These are phyloP conservation scores for Gossypioides kirkii DNA, from an alignment of 345 rosid genomes.

Conservation along the genomic window DNA sequence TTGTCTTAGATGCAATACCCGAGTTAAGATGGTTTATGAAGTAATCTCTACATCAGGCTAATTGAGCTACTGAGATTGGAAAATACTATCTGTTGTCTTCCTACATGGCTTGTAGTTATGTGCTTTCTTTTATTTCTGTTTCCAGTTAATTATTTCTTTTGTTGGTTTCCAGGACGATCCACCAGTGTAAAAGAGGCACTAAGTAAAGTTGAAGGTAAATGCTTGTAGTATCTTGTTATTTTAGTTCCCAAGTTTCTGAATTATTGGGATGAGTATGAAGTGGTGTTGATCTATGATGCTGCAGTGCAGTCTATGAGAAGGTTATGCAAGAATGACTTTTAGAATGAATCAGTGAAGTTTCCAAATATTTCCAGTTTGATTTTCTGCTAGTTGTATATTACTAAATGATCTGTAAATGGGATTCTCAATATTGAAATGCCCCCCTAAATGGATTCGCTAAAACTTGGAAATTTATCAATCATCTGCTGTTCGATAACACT, in stretches of 20 bases:
- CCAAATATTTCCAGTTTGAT: background rate
- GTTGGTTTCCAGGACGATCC: conserved; percentile 31
- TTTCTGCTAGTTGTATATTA: background rate
- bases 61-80: background rate
- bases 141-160: background rate
- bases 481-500: background rate
- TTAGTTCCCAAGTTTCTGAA: background rate
- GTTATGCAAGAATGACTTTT: background rate
- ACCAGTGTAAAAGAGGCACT: conserved; percentile 33
- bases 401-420: background rate
- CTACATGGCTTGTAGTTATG: background rate
- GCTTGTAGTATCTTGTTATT: background rate
- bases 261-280: background rate
- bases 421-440: background rate
- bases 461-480: background rate
- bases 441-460: background rate
- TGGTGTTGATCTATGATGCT: conserved; percentile 1
- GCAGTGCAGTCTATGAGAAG: background rate
- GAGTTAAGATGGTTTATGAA: background rate
- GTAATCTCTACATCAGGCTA: background rate
- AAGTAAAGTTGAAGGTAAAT: conserved; percentile 47
- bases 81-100: background rate
- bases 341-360: background rate
- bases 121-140: background rate
- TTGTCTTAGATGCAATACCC: background rate